Base-by-base conservation (phyloP, 2,329 filamentous ascomycete species). In the Fusarium dimerum region DNA sequence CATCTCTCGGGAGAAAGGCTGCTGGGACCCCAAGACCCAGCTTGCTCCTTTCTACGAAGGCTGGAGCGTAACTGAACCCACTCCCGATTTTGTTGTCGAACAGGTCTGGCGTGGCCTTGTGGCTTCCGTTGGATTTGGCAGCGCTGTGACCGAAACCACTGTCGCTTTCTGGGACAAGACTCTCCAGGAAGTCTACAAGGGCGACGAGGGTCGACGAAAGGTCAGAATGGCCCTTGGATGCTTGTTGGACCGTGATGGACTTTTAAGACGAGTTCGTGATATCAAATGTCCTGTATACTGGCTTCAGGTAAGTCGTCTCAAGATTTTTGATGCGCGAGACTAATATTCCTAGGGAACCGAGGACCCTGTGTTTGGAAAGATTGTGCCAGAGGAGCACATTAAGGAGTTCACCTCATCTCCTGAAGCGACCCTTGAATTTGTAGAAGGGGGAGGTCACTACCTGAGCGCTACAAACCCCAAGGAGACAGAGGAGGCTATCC, bases 251-350 rank as follows among this genome's bases (percentile, higher is more conserved):
- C 66, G 80, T 36, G 79, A 82, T 48, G 74, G 78, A 1, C 68
- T 82, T 6, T 61, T 78, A 8, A 54, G 71, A n/a, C 69, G 79
- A 11, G 51, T 81, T 38, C 55, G 69, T 17, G 75, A 81, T 54
- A 63, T 82, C 52, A 74, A 68, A 52, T 82, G 78, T 50, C 79
- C 79, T 2, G 76, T 82, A 9, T 72, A 77, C 50, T 82, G 79
- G 79, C 67, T 81, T 15, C 78, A 81, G 63, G 77, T 79, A 55
- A 59, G 70, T 66, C 29, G 16, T 6, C 20, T 26, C n/a, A 26
- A 26, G 20, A 26, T 26, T 26, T 26, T 26, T 26, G 20, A 7
- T 26, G 20, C 7, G 20, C 20, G 5, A 5, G 20, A 26, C 20
- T 61, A 45, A 64, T 17, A 2, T n/a, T 41, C 5, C 2, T 20